phyloP scores from a whole-genome alignment of 345 rosid species.

The Salix caprea region DNA sequence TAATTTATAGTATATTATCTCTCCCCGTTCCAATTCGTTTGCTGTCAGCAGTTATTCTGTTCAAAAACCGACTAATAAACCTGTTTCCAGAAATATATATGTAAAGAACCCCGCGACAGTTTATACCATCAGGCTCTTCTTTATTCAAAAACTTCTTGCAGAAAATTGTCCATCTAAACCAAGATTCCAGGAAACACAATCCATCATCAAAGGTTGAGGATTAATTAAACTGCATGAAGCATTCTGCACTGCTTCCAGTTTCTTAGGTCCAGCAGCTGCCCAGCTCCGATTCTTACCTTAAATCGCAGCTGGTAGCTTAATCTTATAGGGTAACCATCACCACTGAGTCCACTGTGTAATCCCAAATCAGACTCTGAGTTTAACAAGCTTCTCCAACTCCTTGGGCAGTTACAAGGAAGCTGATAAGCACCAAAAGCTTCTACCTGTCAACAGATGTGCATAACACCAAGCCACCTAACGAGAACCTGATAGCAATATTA shows the following conservation, averaged over 20 bases:
- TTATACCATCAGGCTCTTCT: not conserved
- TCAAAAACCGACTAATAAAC: not conserved
- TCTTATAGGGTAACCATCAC: not conserved
- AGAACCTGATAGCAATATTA: not conserved
- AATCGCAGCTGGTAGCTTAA: not conserved
- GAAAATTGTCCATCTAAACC: not conserved
- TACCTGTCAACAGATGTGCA: not conserved
- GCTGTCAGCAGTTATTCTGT: not conserved
- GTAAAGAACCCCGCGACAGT: not conserved
- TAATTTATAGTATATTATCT: not conserved
- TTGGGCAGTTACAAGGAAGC: not conserved
- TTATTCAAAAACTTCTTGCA: not conserved
- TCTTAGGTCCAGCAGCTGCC: not conserved
- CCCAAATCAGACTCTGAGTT: not conserved
- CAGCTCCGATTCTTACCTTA: not conserved
- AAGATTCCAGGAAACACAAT: not conserved
- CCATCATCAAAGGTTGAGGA: not conserved
- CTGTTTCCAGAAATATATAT: not conserved
- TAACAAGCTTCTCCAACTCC: not conserved
- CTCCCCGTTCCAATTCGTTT: not conserved
- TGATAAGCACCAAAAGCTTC: not conserved
- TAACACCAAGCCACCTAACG: not conserved
- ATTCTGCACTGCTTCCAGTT: not conserved
- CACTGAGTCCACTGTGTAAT: not conserved
- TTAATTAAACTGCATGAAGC: not conserved